A percentile compares a stretch with the other conserved stretches of the same genome.
Conservation (phyloP, 805 yeast genomes). For the Lachancea kluyveri region DNA sequence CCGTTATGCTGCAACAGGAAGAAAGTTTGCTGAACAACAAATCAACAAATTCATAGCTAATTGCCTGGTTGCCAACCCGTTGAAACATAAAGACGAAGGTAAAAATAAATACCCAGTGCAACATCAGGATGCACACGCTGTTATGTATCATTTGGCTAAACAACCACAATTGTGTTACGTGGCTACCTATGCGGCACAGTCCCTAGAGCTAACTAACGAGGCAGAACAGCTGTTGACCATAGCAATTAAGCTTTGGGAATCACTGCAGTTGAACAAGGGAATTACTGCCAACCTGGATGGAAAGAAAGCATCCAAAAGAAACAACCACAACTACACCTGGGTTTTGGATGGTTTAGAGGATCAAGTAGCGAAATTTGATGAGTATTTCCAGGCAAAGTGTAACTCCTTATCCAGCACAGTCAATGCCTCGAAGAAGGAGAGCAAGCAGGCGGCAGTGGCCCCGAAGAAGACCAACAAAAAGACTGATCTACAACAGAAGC, state of each 20-base stretch:
- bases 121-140: conserved; percentile 11
- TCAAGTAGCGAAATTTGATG: conserved; percentile 34
- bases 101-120: conserved; percentile 8
- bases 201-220: conserved; percentile 37
- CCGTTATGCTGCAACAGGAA: conserved; percentile 23
- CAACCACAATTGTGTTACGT: conserved; percentile 29
- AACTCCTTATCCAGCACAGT: conserved; percentile 12
- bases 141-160: conserved; percentile 27
- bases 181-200: conserved; percentile 40
- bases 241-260: conserved; percentile 32
- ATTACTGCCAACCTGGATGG: conserved; percentile 30
- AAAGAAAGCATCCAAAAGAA: conserved; percentile 20
- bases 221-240: conserved; percentile 37
- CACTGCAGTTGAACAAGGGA: conserved; percentile 26
- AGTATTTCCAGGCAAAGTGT: conserved; percentile 33
- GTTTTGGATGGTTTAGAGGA: conserved; percentile 26
- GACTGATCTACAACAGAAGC: conserved; percentile 10
- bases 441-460: conserved; percentile 11
- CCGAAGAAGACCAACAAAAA: conserved; percentile 11
- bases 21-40: conserved; percentile 25
- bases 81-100: conserved; percentile 17
- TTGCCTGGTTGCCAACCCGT: conserved; percentile 21
- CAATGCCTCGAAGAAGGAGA: conserved; percentile 5
- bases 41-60: conserved; percentile 25
- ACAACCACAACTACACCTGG: conserved; percentile 26